Percentiles rank a stretch among this genome's conserved stretches.
Evolutionary conservation across 495 filamentous ascomycete genomes (phyloP).

Genomic region (Podospora pseudopauciseta): DNA sequence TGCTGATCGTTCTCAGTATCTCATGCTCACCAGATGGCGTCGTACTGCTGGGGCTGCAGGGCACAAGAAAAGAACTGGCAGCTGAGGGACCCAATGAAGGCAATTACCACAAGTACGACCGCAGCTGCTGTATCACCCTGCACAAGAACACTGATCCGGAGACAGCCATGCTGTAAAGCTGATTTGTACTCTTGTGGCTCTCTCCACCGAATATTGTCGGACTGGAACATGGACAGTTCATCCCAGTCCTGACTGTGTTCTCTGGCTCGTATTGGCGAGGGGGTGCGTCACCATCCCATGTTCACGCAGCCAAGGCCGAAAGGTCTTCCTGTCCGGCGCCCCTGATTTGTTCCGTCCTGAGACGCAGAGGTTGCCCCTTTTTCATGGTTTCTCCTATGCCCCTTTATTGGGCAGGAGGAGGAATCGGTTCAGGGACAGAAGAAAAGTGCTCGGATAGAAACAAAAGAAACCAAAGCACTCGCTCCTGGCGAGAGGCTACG

Average conservation of each 20-base stretch:
- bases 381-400: not conserved
- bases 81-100: conserved; percentile 5
- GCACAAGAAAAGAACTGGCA: not conserved
- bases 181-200: conserved; percentile 2
- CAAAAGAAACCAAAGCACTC: not conserved
- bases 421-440: not conserved
- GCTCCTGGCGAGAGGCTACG: not conserved
- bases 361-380: not conserved
- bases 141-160: conserved; percentile 13
- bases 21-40: not conserved
- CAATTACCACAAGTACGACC: conserved; percentile 7
- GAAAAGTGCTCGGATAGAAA: not conserved
- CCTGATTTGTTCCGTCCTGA: not conserved
- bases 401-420: not conserved
- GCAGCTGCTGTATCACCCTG: conserved; percentile 9
- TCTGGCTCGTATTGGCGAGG: conserved; percentile 4
- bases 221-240: not conserved
- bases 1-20: not conserved
- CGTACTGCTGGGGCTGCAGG: not conserved
- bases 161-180: conserved; percentile 12
- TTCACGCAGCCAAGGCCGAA: not conserved
- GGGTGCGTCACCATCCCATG: not conserved
- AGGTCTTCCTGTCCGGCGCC: not conserved
- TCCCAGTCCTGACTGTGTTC: not conserved
- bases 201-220: conserved; percentile 14